Evolutionary conservation across 2,329 filamentous ascomycete species (phyloP).

Genomic region (Paracamarosporium sp.): DNA sequence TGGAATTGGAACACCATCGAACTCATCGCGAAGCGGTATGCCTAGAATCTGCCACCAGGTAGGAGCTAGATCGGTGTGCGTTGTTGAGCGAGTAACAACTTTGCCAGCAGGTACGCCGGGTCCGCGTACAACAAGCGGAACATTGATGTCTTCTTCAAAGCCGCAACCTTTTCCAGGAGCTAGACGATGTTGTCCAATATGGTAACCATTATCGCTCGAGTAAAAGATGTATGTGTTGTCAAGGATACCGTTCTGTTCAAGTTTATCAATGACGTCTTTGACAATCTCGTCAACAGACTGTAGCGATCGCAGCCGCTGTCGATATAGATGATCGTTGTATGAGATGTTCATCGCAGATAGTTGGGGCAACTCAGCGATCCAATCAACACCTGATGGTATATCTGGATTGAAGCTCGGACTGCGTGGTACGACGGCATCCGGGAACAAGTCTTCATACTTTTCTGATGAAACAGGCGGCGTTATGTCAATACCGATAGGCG

Average conservation of each 20-base stretch:
- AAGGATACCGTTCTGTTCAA: slow-evolving; percentile 51
- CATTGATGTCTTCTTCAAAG: slow-evolving; percentile 52
- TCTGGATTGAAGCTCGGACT: slow-evolving; percentile 72
- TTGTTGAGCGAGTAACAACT: slow-evolving; percentile 31
- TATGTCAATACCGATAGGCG: slow-evolving; percentile 28
- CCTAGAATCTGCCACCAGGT: slow-evolving; percentile 46
- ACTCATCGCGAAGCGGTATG: slow-evolving; percentile 37
- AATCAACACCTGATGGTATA: slow-evolving; percentile 53
- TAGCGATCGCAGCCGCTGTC: slow-evolving; percentile 56
- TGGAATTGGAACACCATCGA: slow-evolving; percentile 48
- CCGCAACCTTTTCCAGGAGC: slow-evolving; percentile 49
- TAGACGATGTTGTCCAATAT: slow-evolving; percentile 50
- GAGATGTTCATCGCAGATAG: slow-evolving; percentile 55
- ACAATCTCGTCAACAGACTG: slow-evolving; percentile 64
- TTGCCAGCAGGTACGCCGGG: slow-evolving; percentile 40
- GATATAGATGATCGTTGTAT: slow-evolving; percentile 62
- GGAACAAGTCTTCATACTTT: slow-evolving; percentile 69
- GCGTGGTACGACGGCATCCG: slow-evolving; percentile 65
- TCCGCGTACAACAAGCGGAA: slow-evolving; percentile 50
- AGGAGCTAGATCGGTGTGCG: slow-evolving; percentile 51
- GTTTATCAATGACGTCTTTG: slow-evolving; percentile 50
- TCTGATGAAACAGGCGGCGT: slow-evolving; percentile 65
- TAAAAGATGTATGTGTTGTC: slow-evolving; percentile 57
- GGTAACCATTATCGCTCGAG: slow-evolving; percentile 51
- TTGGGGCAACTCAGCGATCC: slow-evolving; percentile 52